These are phyloP conservation scores for Symbiodinium pilosum DNA, from an alignment of 73 alveolate species.

Conservation along the genomic window DNA sequence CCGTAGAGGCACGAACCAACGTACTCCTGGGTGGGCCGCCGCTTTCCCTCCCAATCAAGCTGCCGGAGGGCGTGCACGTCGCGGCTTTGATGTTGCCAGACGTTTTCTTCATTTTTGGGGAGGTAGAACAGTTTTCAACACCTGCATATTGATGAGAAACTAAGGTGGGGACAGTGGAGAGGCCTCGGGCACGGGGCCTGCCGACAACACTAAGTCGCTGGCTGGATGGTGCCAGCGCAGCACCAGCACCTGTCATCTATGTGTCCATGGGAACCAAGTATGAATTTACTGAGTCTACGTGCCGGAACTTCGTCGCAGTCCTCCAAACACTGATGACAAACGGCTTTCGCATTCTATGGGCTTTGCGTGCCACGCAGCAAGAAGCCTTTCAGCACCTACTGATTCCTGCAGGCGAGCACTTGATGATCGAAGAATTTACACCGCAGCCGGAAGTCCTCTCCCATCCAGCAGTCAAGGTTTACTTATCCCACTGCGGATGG, in stretches of 20 bases:
- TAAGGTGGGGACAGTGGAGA: slow-evolving; percentile 36
- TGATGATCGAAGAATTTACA: slow-evolving; percentile 65
- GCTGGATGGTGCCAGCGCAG: slow-evolving; percentile 21
- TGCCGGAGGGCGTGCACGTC: background rate
- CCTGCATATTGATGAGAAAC: background rate
- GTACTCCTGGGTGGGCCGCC: slow-evolving; percentile 91
- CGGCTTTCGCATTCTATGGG: slow-evolving; percentile 20
- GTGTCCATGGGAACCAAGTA: slow-evolving; percentile 28
- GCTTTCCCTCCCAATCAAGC: slow-evolving; percentile 27
- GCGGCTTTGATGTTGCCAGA: background rate
- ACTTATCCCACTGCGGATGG: slow-evolving; percentile 78
- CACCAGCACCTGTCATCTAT: slow-evolving; percentile 10
- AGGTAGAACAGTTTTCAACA: too few species aligned
- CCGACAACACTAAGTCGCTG: slow-evolving; percentile 22
- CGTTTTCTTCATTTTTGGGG: too few species aligned
- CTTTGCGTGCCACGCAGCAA: slow-evolving; percentile 7
- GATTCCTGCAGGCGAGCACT: background rate
- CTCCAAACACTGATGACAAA: background rate
- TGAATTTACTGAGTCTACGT: background rate
- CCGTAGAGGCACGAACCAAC: background rate
- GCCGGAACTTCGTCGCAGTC: background rate
- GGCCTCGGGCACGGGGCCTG: slow-evolving; percentile 34
- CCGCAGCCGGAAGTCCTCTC: slow-evolving; percentile 94
- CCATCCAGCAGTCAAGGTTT: slow-evolving; percentile 86
- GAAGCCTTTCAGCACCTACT: background rate